Conservation (phyloP, 1,284 basidiomycete species). For the Ustilago sp. region DNA sequence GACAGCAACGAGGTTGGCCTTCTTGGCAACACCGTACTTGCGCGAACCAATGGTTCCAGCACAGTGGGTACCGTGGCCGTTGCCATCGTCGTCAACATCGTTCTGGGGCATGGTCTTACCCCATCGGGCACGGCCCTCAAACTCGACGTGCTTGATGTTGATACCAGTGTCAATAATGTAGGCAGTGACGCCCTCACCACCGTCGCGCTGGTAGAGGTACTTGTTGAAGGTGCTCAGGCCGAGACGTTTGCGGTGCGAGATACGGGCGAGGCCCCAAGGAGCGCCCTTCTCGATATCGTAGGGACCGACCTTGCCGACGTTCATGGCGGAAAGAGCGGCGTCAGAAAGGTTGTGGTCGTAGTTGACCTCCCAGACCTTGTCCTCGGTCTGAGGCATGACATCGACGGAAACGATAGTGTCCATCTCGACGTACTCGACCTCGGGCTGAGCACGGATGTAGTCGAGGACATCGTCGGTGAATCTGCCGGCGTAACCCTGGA, state of each 20-base stretch:
- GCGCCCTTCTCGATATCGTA: conserved; percentile 77
- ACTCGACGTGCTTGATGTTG: conserved; percentile 86
- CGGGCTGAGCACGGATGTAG: conserved; percentile 84
- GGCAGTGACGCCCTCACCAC: conserved; percentile 91
- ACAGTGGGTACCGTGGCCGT: conserved; percentile 81
- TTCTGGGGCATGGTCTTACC: conserved; percentile 72
- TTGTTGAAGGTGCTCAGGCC: conserved; percentile 85
- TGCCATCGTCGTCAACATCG: conserved; percentile 80
- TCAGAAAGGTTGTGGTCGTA: conserved; percentile 79
- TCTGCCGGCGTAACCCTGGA: conserved; percentile 86
- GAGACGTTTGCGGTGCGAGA: conserved; percentile 87
- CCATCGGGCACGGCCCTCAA: conserved; percentile 81
- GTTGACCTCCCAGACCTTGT: conserved; percentile 56
- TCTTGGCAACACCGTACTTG: conserved; percentile 94
- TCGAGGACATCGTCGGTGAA: conserved; percentile 83
- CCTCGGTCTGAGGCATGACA: conserved; percentile 63
- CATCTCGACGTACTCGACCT: conserved; percentile 91
- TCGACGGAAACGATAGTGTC: conserved; percentile 73
- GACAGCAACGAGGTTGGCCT: conserved; percentile 90
- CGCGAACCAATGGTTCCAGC: conserved; percentile 75
- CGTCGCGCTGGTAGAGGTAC: conserved; percentile 81
- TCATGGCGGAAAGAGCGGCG: conserved; percentile 65
- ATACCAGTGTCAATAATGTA: conserved; percentile 83
- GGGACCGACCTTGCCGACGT: conserved; percentile 47
- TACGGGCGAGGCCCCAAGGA: conserved; percentile 96